Percentiles rank a stretch among this genome's conserved stretches.
phyloP scores from a whole-genome alignment of 2,329 filamentous ascomycete genomes.

The Microdochium bolleyi region DNA sequence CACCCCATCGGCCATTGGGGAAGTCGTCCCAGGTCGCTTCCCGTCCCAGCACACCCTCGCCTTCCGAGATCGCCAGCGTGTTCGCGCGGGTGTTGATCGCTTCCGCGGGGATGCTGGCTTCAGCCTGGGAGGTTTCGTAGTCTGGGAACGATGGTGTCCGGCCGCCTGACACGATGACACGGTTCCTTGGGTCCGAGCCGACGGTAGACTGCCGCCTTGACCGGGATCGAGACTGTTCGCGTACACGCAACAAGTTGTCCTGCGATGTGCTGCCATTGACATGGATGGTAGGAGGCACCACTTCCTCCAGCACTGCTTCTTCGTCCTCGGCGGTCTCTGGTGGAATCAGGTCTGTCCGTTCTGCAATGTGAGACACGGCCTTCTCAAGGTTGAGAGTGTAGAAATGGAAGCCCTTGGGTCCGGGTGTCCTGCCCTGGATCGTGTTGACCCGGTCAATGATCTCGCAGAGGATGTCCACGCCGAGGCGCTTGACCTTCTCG shows the following conservation, averaged over 20 bases:
- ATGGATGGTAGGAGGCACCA: conserved; percentile 24
- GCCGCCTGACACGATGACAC: conserved; percentile 66
- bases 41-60: conserved; percentile 78
- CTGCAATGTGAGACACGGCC: conserved; percentile 86
- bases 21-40: conserved; percentile 99
- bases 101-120: conserved; percentile 68
- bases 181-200: conserved; percentile 79
- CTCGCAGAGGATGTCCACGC: conserved; percentile 76
- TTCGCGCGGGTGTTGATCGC: conserved; percentile 72
- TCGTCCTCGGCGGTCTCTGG: conserved; percentile 39
- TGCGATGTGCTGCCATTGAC: conserved; percentile 35
- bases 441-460: conserved; percentile 72
- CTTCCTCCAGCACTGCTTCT: conserved; percentile 41
- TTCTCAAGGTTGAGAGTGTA: conserved; percentile 97
- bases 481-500: conserved; percentile 71
- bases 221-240: conserved; percentile 23
- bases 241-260: conserved; percentile 7
- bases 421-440: conserved; percentile 46
- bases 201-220: conserved; percentile 66
- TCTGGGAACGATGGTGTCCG: conserved; percentile 49
- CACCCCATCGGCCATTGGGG: conserved; percentile 92
- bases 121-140: conserved; percentile 66
- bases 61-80: conserved; percentile 88
- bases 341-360: conserved; percentile 77
- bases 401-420: conserved; percentile 83